phyloP scores from a whole-genome alignment of 2,329 filamentous ascomycete genomes.

The Stachybotrys elegans region DNA sequence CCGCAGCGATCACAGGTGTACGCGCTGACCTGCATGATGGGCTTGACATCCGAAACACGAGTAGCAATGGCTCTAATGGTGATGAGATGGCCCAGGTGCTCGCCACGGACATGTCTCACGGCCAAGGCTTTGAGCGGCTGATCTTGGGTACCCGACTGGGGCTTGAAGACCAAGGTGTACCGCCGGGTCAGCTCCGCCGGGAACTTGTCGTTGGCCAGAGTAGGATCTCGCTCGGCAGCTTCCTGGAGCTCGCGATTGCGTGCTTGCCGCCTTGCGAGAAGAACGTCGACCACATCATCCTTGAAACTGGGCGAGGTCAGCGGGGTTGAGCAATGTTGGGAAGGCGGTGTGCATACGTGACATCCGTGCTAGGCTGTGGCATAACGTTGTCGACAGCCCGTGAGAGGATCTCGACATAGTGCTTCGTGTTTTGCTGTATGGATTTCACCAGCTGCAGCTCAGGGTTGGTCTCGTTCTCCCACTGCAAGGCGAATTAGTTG shows the following conservation, averaged over 20 bases:
- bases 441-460: constrained; percentile 74
- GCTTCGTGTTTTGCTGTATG: constrained; percentile 86
- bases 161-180: constrained; percentile 96
- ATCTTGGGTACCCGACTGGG: constrained; percentile 67
- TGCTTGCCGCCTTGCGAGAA: constrained; percentile 86
- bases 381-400: constrained; percentile 82
- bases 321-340: constrained; percentile 4
- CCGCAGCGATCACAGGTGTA: constrained; percentile 97
- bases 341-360: constrained; percentile 53
- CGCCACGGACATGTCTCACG: constrained; percentile 88
- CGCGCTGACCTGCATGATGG: constrained; percentile 93
- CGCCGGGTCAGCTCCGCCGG: constrained; percentile 86
- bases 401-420: constrained; percentile 90
- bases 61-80: constrained; percentile 93
- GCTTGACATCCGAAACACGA: constrained; percentile 95
- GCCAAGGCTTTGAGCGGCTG: constrained; percentile 64
- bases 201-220: constrained; percentile 70
- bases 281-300: constrained; percentile 92
- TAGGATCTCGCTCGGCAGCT: constrained; percentile 62
- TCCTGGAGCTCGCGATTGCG: constrained; percentile 74
- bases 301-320: constrained; percentile 63
- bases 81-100: constrained; percentile 89
- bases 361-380: constrained; percentile 70
- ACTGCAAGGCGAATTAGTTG: constrained; percentile 41
- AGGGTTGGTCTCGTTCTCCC: constrained; percentile 61